Evolutionary conservation across 768 basidiomycete species (phyloP).

Genomic region (Tricholoma bakamatsutake): DNA sequence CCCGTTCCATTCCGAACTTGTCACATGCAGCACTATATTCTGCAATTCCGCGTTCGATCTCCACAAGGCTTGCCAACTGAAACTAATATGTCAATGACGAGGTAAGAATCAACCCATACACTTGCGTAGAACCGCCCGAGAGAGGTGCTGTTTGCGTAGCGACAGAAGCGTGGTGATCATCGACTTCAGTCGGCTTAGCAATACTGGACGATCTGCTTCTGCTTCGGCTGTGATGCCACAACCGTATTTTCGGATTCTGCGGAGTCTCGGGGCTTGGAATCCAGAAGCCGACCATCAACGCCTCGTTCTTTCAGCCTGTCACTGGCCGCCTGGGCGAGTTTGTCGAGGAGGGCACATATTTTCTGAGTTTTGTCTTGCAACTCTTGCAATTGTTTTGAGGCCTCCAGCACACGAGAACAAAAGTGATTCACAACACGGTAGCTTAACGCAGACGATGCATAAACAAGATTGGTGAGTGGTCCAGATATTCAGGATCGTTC

Average conservation of each 20-base stretch:
- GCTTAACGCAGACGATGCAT: slow-evolving; percentile 42
- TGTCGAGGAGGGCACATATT: slow-evolving; percentile 38
- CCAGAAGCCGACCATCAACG: too few relatives aligned
- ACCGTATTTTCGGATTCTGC: slow-evolving; percentile 55
- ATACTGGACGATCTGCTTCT: slow-evolving; percentile 13
- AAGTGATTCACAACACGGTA: slow-evolving; percentile 44
- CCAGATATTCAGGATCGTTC: slow-evolving; percentile 31
- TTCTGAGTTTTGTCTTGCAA: slow-evolving; percentile 40
- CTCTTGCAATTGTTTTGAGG: slow-evolving; percentile 40
- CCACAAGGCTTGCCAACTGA: slow-evolving; percentile 20
- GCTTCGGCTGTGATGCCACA: slow-evolving; percentile 25
- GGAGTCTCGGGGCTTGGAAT: slow-evolving; percentile 50
- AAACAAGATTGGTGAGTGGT: slow-evolving; percentile 39
- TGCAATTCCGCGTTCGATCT: slow-evolving; percentile 24
- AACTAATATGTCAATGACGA: slow-evolving; percentile 30
- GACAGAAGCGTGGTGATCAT: slow-evolving; percentile 15
- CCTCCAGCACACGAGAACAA: slow-evolving; percentile 48
- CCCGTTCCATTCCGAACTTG: slow-evolving; percentile 11
- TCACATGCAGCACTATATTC: slow-evolving; percentile 13
- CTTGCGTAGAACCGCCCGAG: slow-evolving; percentile 3
- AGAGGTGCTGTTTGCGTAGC: slow-evolving; percentile 25
- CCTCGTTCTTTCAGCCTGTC: slow-evolving; percentile 35
- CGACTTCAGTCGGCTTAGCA: slow-evolving; percentile 7
- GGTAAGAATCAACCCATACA: slow-evolving; percentile 20
- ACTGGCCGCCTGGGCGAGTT: slow-evolving; percentile 37